Evolutionary conservation across 768 basidiomycete species (phyloP), one percentile per base, ranked within the genome.

Genomic region (Austroboletus eburneus): DNA sequence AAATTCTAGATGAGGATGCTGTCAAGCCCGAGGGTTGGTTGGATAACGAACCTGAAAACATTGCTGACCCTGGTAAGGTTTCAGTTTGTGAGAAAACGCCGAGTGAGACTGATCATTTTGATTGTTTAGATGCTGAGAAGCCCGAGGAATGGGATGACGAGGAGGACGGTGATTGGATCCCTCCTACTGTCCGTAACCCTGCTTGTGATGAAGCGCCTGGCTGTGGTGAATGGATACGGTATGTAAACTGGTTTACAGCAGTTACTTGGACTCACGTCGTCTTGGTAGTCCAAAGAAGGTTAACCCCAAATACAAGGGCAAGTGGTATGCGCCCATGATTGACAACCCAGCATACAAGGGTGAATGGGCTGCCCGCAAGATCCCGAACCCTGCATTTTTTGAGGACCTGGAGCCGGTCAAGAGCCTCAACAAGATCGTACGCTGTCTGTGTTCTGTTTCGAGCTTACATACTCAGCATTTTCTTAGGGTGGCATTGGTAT

Each of bases 131-230:
- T 54, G 81, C 89, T 33, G 80, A 85, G 69, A 97, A 96, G 75
- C 96, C 96, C 6, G 96, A 99, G 65, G 96, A 99, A 68, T 99
- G 96, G 96, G 93, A 96, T 60, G 95, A 97, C 58, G 96, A 97
- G 64, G 96, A 98, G 66, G 95, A 99, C 57, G 96, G 96, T 66
- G 95, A 98, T 64, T 99, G 93, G 93, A 80, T 98, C 54, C 78
- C 94, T 7, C 94, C 96, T 24, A 82, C 81, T 46, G 75, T 98
- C 46, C 69, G 78, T 49, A 99, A 99, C 79, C 90, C 95, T 52
- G 87, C 82, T 64, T 98, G 96, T 64, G 74, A 81, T 53, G 87
- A 83, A 46, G 94, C 82, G 50, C 80, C 92, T 58, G 96, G 96
- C 23, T 99, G 96, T 61, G 96, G 96, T 62, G 83, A 85, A 68